phyloP scores from a whole-genome alignment of 108 stramenopile genomes.

The Nitzschia sp. region DNA sequence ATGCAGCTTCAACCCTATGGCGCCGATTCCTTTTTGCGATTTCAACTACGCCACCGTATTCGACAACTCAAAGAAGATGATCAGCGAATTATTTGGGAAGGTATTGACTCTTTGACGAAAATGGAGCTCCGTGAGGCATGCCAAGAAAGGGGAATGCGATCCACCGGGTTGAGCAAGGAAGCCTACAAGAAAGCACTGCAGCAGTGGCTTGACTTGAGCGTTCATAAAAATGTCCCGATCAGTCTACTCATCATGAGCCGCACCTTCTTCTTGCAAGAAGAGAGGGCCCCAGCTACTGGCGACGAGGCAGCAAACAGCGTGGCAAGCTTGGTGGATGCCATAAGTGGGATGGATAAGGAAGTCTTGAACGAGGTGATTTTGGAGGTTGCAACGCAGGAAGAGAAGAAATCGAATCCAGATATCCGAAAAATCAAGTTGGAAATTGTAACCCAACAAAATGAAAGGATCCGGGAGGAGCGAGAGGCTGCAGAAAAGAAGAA shows the following conservation, averaged over 20 bases:
- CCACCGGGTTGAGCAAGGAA: conserved; percentile 90
- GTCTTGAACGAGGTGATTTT: conserved; percentile 96
- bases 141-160: conserved; percentile 96
- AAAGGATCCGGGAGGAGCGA: conserved; percentile 76
- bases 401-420: conserved; percentile 66
- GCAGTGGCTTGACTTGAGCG: conserved; percentile 97
- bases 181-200: conserved; percentile 85
- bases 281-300: conserved; percentile 40
- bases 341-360: conserved; percentile 92
- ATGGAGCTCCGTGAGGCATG: conserved; percentile 97
- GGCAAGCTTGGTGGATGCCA: conserved; percentile 87
- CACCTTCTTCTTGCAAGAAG: conserved; percentile 91
- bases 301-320: conserved; percentile 47
- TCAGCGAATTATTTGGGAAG: conserved; percentile 97
- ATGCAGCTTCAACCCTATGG: conserved; percentile 97
- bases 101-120: conserved; percentile 92
- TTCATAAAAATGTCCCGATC: conserved; percentile 93
- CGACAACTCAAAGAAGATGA: conserved; percentile 91
- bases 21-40: conserved; percentile 89
- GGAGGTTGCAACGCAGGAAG: conserved; percentile 87
- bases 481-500: conserved; percentile 64
- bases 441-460: conserved; percentile 78
- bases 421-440: conserved; percentile 82
- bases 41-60: conserved; percentile 92
- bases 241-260: conserved; percentile 95